Evolutionary conservation across 2,329 filamentous ascomycete species (phyloP), one percentile per base, ranked within the genome.

Genomic region (Ophiostoma quercus): DNA sequence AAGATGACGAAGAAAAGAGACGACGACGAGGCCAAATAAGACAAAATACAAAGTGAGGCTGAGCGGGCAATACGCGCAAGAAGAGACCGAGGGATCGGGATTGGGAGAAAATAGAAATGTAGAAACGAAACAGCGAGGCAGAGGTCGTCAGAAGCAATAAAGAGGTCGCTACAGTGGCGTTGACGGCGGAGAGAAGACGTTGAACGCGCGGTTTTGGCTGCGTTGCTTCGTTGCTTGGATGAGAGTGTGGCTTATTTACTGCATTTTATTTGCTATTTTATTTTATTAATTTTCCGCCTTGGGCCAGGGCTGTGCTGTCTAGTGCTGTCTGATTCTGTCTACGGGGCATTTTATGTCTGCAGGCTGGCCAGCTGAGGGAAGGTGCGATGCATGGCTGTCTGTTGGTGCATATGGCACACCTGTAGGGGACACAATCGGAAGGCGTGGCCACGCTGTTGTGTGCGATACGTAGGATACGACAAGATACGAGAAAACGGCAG

Each of bases 221-320:
- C 51, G 22, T 57, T 57, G 43, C 43, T 47, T 60, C 22, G 54
- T 60, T 60, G 57, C 57, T 62, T 62, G 57, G 57, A 62, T 62
- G 57, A 62, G 11, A 34, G 57, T 32, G 57, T 57, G 51, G 51
- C 51, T 12, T 57, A 25, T 57, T 57, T 63, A 37, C 6, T 63
- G 32, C 37, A 37, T 57, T 37, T 37, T n/a, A 60, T 43, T 41
- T 29, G 39, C 60, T 39, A 8, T 57, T 32, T 57, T 32, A 6
- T 32, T 67, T 37, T 34, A 34, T 34, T 22, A 16, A n/a, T 63
- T 63, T 9, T 62, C 51, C n/a, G 51, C 51, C 51, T 51, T 11
- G 51, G 51, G 51, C 22, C 51, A 25, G 51, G 51, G 51, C 51
- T 57, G 51, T 57, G 51, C 51, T 57, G 51, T 12, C 51, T 57